Evolutionary conservation across 75 land plant genomes (phyloP), one percentile per base, ranked within the genome.

Genomic region (Ceratopteris richardii): DNA sequence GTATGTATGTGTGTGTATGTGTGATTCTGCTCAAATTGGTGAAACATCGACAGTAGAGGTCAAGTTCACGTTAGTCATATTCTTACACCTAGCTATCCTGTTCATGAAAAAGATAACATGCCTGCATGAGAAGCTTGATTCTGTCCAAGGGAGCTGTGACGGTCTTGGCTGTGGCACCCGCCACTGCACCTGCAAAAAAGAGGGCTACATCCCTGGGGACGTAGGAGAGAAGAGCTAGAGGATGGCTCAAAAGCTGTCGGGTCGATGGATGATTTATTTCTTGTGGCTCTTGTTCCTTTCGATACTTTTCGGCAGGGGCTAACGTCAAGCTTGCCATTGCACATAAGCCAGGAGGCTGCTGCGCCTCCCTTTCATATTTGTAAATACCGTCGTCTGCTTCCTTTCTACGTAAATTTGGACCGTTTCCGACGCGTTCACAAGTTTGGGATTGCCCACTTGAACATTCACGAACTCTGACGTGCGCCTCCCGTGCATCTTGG

Each of bases 81-180:
- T 40, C 13, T 9, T 10, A 14, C n/a, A n/a, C n/a, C n/a, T n/a
- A n/a, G n/a, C n/a, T n/a, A n/a, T n/a, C n/a, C n/a, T n/a, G n/a
- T n/a, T n/a, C n/a, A n/a, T n/a, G n/a, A n/a, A 46, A 46, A 18
- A 2, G 50, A 17, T 14, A 18, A 2, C 50, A 18, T n/a, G 64
- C 78, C 73, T 76, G 74, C 78, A 76, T 76, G 31, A 70, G 64
- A 28, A 76, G 74, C 64, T 76, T 76, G 56, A 76, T 50, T 58
- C 78, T 31, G 42, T 76, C 78, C 50, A 76, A 53, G 10, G 78
- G 78, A 25, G 78, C 78, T 17, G 78, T 76, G n/a, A 76, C 61
- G 41, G 78, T 68, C 60, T 76, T 76, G 20, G 78, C 78, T 26
- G 78, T 67, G 31, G 64, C 78, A 19, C 78, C 78, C 14, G 78